A percentile compares a stretch with the other conserved stretches of the same genome.
phyloP scores from a whole-genome alignment of 306 rosid genomes.

The Rosa persica region DNA sequence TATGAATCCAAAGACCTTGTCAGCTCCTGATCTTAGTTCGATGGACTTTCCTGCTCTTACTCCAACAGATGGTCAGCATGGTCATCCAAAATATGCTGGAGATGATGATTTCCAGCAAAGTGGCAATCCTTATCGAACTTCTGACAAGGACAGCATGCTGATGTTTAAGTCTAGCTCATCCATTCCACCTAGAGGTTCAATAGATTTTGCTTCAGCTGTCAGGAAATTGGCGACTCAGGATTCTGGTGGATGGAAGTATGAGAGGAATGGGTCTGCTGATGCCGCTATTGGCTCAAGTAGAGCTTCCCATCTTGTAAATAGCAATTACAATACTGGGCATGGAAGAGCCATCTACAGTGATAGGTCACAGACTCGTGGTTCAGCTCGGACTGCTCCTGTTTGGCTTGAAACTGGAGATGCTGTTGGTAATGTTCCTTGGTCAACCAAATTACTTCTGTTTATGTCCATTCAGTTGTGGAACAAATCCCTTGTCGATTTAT shows the following conservation, averaged over 20 bases:
- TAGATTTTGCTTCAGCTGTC: constrained; percentile 92
- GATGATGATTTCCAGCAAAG: constrained; percentile 74
- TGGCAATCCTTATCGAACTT: constrained; percentile 50
- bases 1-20: constrained; percentile 63
- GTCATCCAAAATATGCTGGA: constrained; percentile 53
- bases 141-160: constrained; percentile 69
- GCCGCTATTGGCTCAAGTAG: constrained; percentile 79
- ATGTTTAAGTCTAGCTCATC: constrained; percentile 74
- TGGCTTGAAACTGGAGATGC: constrained; percentile 99
- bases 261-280: constrained; percentile 70
- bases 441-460: constrained; percentile 36
- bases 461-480: constrained; percentile 37
- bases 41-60: constrained; percentile 89
- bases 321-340: constrained; percentile 62
- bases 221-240: constrained; percentile 90
- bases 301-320: constrained; percentile 58
- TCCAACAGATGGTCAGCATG: constrained; percentile 53
- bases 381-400: constrained; percentile 74
- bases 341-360: constrained; percentile 65
- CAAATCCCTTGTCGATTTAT: constrained; percentile 27
- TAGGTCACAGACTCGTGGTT: constrained; percentile 64
- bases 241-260: constrained; percentile 88
- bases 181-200: constrained; percentile 65
- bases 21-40: constrained; percentile 70
- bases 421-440: constrained; percentile 72